phyloP scores from a whole-genome alignment of 2,329 filamentous ascomycete genomes.

The Hypocreales sp. region DNA sequence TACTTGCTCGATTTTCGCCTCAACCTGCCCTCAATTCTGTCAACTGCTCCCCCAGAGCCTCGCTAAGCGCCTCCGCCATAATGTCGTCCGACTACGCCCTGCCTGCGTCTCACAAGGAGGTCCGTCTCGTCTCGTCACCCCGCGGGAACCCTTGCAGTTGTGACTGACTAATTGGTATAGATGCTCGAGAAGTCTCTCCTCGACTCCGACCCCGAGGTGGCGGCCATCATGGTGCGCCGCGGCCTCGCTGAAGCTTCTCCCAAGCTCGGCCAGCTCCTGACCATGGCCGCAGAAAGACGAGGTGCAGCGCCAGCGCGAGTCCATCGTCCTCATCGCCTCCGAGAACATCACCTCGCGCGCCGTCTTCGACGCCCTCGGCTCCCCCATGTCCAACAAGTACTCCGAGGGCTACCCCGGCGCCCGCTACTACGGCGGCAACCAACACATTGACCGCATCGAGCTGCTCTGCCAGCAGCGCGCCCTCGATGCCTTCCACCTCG shows the following conservation, averaged over 20 bases:
- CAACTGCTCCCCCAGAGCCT: too few species aligned
- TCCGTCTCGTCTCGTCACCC: slow-evolving; percentile 16
- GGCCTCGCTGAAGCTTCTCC: not conserved
- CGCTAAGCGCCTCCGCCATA: too few species aligned
- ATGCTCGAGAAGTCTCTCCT: slow-evolving; percentile 92
- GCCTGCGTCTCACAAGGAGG: slow-evolving; percentile 38
- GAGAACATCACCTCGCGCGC: slow-evolving; percentile 98
- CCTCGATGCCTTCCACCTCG: slow-evolving; percentile 77
- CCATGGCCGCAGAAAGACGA: slow-evolving; percentile 55
- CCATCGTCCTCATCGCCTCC: slow-evolving; percentile 94
- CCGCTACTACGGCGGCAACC: slow-evolving; percentile 97
- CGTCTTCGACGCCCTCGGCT: slow-evolving; percentile 93
- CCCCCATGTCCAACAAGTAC: slow-evolving; percentile 97
- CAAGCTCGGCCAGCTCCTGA: slow-evolving; percentile 10
- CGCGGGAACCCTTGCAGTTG: too few species aligned
- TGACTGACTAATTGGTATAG: too few species aligned
- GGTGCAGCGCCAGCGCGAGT: slow-evolving; percentile 94
- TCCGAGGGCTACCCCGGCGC: slow-evolving; percentile 96
- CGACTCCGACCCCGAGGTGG: slow-evolving; percentile 86
- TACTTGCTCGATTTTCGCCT: slow-evolving; percentile 1
- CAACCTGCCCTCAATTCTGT: not conserved
- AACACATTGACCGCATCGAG: slow-evolving; percentile 96
- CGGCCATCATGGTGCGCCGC: slow-evolving; percentile 76
- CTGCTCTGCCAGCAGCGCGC: slow-evolving; percentile 88
- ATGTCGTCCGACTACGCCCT: slow-evolving; percentile 36